Percentiles rank a stretch among this genome's conserved stretches.
These are phyloP conservation scores for Zasmidium cellare DNA, from an alignment of 2,329 filamentous ascomycete genomes.

Conservation along the genomic window DNA sequence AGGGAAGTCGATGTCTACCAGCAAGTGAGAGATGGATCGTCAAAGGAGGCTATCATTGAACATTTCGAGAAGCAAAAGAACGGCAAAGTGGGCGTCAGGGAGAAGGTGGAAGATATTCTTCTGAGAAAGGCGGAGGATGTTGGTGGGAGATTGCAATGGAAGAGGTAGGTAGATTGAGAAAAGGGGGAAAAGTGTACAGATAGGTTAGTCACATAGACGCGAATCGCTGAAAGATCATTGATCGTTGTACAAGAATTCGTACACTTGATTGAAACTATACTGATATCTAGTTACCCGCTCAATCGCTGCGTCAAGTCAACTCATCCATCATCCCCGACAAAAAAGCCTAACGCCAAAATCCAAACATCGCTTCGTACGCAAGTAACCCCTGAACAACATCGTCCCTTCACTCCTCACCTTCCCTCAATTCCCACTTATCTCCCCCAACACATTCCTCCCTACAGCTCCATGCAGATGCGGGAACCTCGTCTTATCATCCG, in stretches of 20 bases:
- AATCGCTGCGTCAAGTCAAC: not conserved
- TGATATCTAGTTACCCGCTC: not conserved
- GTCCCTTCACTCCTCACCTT: not conserved
- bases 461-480: constrained; percentile 15
- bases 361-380: not conserved
- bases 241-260: not conserved
- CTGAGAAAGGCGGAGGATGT: constrained; percentile 36
- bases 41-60: constrained; percentile 39
- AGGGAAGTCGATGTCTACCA: constrained; percentile 62
- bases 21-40: constrained; percentile 35
- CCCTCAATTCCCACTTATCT: not conserved
- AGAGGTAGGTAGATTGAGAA: constrained; percentile 5
- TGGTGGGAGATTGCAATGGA: constrained; percentile 12
- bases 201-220: not conserved
- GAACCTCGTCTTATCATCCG: constrained; percentile 74
- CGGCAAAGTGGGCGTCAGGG: constrained; percentile 50
- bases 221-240: not conserved
- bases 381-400: not conserved
- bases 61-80: constrained; percentile 42
- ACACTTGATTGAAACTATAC: not conserved
- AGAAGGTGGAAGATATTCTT: constrained; percentile 66
- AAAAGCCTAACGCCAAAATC: constrained; percentile 1
- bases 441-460: not conserved
- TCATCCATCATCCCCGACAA: not conserved
- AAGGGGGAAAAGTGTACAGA: not conserved